A percentile compares a stretch with the other conserved stretches of the same genome.
These are phyloP conservation scores for Aspergillus sclerotialis DNA, from an alignment of 2,329 filamentous ascomycete genomes.

Conservation along the genomic window DNA sequence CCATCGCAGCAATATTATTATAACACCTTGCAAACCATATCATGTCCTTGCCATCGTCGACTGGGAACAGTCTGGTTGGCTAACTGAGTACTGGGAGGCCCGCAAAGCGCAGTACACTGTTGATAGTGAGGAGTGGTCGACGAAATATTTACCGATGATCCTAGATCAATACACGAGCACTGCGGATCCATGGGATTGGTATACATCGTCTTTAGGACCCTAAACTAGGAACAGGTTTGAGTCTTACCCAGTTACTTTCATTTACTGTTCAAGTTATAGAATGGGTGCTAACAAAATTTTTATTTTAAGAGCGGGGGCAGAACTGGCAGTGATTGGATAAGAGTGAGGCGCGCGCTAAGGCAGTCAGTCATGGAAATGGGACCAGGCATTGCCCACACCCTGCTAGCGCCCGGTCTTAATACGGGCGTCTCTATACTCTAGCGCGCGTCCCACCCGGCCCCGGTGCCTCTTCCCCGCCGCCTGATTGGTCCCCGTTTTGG, in stretches of 20 bases:
- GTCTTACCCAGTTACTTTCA: not conserved
- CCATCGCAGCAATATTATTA: slow-evolving; percentile 27
- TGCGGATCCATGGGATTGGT: slow-evolving; percentile 25
- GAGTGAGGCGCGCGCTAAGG: too few relatives aligned
- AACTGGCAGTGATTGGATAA: too few relatives aligned
- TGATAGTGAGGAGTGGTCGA: slow-evolving; percentile 17
- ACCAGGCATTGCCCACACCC: too few relatives aligned
- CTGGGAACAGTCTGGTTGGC: slow-evolving; percentile 26
- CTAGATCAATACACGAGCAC: slow-evolving; percentile 18
- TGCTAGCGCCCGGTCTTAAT: too few relatives aligned
- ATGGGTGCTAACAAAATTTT: too few relatives aligned
- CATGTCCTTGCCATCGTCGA: slow-evolving; percentile 21
- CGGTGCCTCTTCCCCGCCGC: too few relatives aligned
- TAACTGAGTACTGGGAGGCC: slow-evolving; percentile 26
- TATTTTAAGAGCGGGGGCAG: too few relatives aligned
- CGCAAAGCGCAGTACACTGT: slow-evolving; percentile 20
- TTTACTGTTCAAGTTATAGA: slow-evolving; percentile 1
- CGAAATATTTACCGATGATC: slow-evolving; percentile 24
- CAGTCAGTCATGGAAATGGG: too few relatives aligned
- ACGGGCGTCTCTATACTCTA: too few relatives aligned
- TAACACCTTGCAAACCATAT: slow-evolving; percentile 13
- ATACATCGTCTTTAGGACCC: slow-evolving; percentile 15
- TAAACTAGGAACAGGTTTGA: slow-evolving; percentile 1
- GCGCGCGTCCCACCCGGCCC: too few relatives aligned
- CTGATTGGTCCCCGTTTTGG: too few relatives aligned